phyloP scores from a whole-genome alignment of 305 asterid genomes.

The Rubia peregrina region DNA sequence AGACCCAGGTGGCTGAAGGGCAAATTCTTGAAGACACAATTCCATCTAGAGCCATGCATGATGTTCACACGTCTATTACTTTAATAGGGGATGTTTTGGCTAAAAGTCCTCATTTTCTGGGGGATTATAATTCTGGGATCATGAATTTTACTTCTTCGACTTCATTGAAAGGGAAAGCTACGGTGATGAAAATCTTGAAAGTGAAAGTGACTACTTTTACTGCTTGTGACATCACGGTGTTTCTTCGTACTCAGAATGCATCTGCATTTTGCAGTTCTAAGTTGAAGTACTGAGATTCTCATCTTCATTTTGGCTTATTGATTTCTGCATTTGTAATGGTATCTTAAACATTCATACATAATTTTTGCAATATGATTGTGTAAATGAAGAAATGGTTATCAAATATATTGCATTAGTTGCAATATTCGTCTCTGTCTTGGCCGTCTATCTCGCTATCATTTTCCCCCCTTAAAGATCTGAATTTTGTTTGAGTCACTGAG shows the following conservation, averaged over 20 bases:
- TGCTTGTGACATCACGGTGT: slow-evolving; percentile 39
- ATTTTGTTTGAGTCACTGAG: no score
- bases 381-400: background rate
- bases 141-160: slow-evolving; percentile 44
- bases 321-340: no score
- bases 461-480: no score
- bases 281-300: slow-evolving; percentile 18
- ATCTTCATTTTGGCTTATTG: background rate
- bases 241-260: slow-evolving; percentile 21
- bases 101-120: slow-evolving; percentile 21
- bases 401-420: no score
- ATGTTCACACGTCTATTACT: slow-evolving; percentile 26
- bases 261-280: slow-evolving; percentile 39
- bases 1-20: slow-evolving; percentile 32
- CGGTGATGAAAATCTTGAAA: slow-evolving; percentile 35
- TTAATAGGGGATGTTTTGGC: slow-evolving; percentile 21
- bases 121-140: slow-evolving; percentile 28
- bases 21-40: slow-evolving; percentile 30
- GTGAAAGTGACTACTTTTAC: slow-evolving; percentile 33
- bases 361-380: background rate
- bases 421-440: no score
- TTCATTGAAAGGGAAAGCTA: slow-evolving; percentile 38
- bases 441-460: no score
- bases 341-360: no score
- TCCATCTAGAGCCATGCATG: slow-evolving; percentile 42